phyloP scores from a whole-genome alignment of 805 yeast genomes.

The Teunomyces funiuensis region DNA sequence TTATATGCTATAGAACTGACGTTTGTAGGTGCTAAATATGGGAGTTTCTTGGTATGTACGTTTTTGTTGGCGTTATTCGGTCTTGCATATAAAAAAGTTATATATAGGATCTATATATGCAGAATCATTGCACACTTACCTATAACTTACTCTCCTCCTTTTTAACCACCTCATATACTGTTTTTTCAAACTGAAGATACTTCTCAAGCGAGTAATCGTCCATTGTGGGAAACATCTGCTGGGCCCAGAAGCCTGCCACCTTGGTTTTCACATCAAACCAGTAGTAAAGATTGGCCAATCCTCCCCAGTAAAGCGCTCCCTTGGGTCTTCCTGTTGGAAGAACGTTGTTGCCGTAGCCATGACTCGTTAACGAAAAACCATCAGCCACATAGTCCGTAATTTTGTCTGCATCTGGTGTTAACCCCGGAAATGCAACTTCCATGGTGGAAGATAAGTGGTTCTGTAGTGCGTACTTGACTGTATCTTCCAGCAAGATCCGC shows the following conservation, averaged over 20 bases:
- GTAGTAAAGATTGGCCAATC: constrained; percentile 38
- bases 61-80: background rate
- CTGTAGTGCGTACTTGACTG: constrained; percentile 31
- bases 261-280: constrained; percentile 41
- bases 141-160: background rate
- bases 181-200: constrained; percentile 23
- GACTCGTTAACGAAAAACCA: constrained; percentile 38
- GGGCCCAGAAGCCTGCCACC: constrained; percentile 40
- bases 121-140: too few relatives aligned
- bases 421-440: constrained; percentile 18
- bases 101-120: too few relatives aligned
- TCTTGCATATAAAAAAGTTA: background rate
- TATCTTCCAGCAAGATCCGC: constrained; percentile 20
- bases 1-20: background rate
- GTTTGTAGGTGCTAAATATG: background rate
- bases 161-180: constrained; percentile 21
- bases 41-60: background rate
- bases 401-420: constrained; percentile 9
- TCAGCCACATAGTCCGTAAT: constrained; percentile 13
- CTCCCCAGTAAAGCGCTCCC: constrained; percentile 40
- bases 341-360: constrained; percentile 25
- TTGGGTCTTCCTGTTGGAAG: constrained; percentile 36
- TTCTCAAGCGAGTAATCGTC: constrained; percentile 21
- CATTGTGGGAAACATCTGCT: constrained; percentile 36
- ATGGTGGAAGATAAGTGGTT: constrained; percentile 32